Conservation (phyloP, 2,329 filamentous ascomycete species). For the Neodidymelliopsis sp. region DNA sequence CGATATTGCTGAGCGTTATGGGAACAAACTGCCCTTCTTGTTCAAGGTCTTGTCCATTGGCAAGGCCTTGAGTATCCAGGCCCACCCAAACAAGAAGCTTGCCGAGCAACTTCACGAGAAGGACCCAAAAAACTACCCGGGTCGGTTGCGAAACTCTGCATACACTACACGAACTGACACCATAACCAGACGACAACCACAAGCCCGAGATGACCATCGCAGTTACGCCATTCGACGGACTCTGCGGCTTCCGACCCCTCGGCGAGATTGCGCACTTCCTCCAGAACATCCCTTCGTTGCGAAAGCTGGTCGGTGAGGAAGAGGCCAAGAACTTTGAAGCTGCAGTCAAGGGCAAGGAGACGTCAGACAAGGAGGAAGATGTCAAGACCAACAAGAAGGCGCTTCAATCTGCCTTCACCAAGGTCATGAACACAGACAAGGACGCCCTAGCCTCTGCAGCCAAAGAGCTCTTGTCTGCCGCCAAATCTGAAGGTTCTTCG, state of each 20-base stretch:
- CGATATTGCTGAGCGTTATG: conserved; percentile 77
- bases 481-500: conserved; percentile 69
- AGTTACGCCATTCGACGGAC: conserved; percentile 92
- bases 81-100: conserved; percentile 93
- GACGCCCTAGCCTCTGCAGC: conserved; percentile 71
- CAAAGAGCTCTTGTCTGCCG: conserved; percentile 73
- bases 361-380: conserved; percentile 55
- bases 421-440: conserved; percentile 79
- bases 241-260: conserved; percentile 93
- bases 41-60: conserved; percentile 97
- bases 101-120: conserved; percentile 85
- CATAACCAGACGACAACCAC: conserved; percentile 85
- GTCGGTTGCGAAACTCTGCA: conserved; percentile 39
- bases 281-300: conserved; percentile 63
- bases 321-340: conserved; percentile 55
- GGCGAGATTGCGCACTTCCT: conserved; percentile 88
- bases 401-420: conserved; percentile 76
- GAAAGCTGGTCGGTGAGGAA: conserved; percentile 58
- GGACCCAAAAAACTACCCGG: conserved; percentile 92
- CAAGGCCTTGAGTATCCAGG: conserved; percentile 96
- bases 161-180: conserved; percentile 14
- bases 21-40: conserved; percentile 86
- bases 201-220: conserved; percentile 99
- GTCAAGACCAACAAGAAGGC: conserved; percentile 73
- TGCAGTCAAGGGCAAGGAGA: conserved; percentile 61